These are phyloP conservation scores for Penicillium verhagenii DNA, from an alignment of 495 filamentous ascomycete genomes.

Conservation along the genomic window DNA sequence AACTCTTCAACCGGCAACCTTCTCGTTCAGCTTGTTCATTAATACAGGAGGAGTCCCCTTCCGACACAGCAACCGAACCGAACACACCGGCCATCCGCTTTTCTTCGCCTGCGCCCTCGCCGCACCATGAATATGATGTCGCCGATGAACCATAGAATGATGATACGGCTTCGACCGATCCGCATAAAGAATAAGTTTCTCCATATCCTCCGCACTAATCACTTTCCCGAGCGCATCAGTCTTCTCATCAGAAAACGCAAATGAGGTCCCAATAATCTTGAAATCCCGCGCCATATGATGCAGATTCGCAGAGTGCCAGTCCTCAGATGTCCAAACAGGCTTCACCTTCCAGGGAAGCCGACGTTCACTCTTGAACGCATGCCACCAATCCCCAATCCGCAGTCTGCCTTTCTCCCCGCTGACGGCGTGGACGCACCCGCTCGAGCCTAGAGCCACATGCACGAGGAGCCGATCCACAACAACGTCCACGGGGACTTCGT, in stretches of 20 bases:
- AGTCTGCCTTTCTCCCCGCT: conserved; percentile 23
- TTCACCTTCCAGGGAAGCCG: conserved; percentile 24
- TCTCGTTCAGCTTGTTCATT: not conserved
- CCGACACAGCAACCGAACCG: conserved; percentile 15
- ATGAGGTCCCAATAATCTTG: conserved; percentile 31
- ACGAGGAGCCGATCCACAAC: conserved; percentile 28
- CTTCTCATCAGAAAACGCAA: conserved; percentile 25
- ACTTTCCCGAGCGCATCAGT: conserved; percentile 14
- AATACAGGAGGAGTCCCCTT: conserved; percentile 17
- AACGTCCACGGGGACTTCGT: conserved; percentile 37
- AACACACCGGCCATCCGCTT: conserved; percentile 16
- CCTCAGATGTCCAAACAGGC: conserved; percentile 19
- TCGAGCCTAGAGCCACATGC: conserved; percentile 23
- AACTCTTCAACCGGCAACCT: not conserved
- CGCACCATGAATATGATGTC: conserved; percentile 24
- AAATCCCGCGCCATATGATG: conserved; percentile 26
- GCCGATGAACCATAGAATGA: conserved; percentile 15
- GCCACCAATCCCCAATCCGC: conserved; percentile 23
- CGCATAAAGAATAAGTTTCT: conserved; percentile 21
- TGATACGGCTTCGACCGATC: conserved; percentile 26
- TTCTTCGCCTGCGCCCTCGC: conserved; percentile 20
- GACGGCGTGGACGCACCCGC: conserved; percentile 31
- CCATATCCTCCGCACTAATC: conserved; percentile 4
- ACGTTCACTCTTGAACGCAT: conserved; percentile 24
- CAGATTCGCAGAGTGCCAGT: conserved; percentile 30